Base-by-base conservation (phyloP, 108 stramenopile genomes). In the Skeletonema grethae region DNA sequence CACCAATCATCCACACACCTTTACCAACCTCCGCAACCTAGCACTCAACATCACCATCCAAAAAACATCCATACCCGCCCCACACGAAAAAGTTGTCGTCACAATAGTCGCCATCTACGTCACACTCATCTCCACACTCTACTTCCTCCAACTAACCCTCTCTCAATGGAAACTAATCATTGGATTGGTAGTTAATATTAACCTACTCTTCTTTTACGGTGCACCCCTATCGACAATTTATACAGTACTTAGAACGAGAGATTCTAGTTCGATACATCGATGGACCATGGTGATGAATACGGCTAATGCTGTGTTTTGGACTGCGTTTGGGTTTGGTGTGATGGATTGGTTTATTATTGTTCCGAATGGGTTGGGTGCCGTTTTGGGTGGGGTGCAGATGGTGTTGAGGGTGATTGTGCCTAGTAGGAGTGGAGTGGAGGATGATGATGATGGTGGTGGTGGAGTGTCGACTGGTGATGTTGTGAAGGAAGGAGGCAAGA, bases 171-270 rank as follows among this genome's bases (percentile, higher is more conserved):
- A 86, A 72, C 46, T 79, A 12, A 67, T 94, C 11, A 82, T 94
- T 46, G 93, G 90, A 11, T 45, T 79, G 39, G 41, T 74, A 5
- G 88, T 87, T 20, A 94, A 94, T 75, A 61, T 85, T 59, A 91
- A 89, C 75, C 65, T 90, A 7, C 69, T 91, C 43, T 89, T 94
- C 58, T 94, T 94, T 58, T 94, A 91, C 61, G 93, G 90, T 3
- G 93, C 93, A 5, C 93, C 93, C 15, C 76, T 94, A 4, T 83
- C 85, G 9, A 90, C 85, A 11, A 90, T 94, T 41, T 48, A 67
- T 7, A 70, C 64, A n/a, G 93, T 94, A 0, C 11, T 90, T 0
- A 75, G 69, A 46, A 73, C 75, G 6, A 56, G 61, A 68, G 73
- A 72, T 45, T 83, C 82, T 0, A 56, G 73, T 50, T 75, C 82